Conservation (phyloP, 305 asterid genomes). For the Euphrasia arctica region DNA sequence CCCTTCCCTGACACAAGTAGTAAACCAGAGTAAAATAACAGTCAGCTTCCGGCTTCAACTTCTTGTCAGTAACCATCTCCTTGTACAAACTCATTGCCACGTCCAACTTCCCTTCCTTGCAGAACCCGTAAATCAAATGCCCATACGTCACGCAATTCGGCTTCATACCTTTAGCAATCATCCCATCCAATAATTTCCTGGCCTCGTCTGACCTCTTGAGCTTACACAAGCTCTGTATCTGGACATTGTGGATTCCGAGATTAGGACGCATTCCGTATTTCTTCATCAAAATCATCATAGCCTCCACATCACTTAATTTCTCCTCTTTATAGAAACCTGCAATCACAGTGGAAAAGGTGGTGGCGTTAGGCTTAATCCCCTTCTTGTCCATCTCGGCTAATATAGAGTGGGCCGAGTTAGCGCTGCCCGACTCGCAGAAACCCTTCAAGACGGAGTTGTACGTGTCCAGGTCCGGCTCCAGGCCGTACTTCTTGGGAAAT, state of each 20-base stretch:
- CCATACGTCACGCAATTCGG: constrained; percentile 49
- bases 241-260: constrained; percentile 47
- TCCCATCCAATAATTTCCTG: constrained; percentile 55
- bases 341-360: constrained; percentile 54
- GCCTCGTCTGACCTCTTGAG: constrained; percentile 61
- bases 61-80: constrained; percentile 47
- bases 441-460: constrained; percentile 71
- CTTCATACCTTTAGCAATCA: constrained; percentile 44
- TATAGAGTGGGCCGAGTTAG: constrained; percentile 58
- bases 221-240: constrained; percentile 80
- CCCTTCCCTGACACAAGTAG: constrained; percentile 51
- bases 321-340: constrained; percentile 75
- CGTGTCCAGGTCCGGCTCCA: constrained; percentile 62
- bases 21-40: constrained; percentile 57
- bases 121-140: constrained; percentile 71
- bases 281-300: constrained; percentile 55
- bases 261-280: constrained; percentile 34
- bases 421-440: constrained; percentile 63
- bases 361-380: constrained; percentile 47
- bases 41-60: constrained; percentile 43
- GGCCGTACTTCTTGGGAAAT: constrained; percentile 53
- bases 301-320: constrained; percentile 65
- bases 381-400: constrained; percentile 77
- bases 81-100: constrained; percentile 57
- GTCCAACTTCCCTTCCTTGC: constrained; percentile 60